Base-by-base conservation (phyloP, 1,284 basidiomycete species). In the Heterobasidion occidentale region DNA sequence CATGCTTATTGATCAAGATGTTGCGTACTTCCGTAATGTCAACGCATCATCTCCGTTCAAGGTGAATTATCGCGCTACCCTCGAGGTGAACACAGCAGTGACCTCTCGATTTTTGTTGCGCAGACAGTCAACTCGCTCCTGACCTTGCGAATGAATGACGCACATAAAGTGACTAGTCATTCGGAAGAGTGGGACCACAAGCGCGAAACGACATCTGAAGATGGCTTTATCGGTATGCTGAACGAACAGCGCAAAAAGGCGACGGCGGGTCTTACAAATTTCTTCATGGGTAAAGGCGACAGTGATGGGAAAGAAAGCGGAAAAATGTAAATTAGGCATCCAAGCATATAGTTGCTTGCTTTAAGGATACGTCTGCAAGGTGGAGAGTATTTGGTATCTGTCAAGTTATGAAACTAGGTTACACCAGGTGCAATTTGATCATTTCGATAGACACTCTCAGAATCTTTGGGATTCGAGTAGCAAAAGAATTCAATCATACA, bases 151-250 rank as follows among this genome's bases (percentile, higher is more conserved):
- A 70, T 76, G 9, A 68, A 78, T 58, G 69, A 70, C 1, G 57
- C 64, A 1, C 66, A 75, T 56, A 67, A 74, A 55, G 65, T 79
- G 33, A 68, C 67, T 19, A 67, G 64, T 20, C 78, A 79, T 58
- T 72, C 69, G 6, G 77, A 79, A 59, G 77, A 78, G 58, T 79
- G 77, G 77, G 66, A 79, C 56, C 78, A 79, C 59, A 65, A 70
- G 52, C 74, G 70, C 49, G 71, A 74, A 53, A 69, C 70, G 14
- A 71, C 67, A 2, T 62, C 63, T 9, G 72, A 77, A 14, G 77
- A 80, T 57, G 76, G 76, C 0, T 77, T 77, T 65, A 60, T 75
- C 17, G 77, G 78, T 4, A 70, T 72, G 70, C 59, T 79, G 36
- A 77, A 77, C 56, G 77, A 80, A 56, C 63, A 73, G 42, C 67